phyloP scores from a whole-genome alignment of 192 early-diverging fungal genomes.

The Kappamyces sp. region DNA sequence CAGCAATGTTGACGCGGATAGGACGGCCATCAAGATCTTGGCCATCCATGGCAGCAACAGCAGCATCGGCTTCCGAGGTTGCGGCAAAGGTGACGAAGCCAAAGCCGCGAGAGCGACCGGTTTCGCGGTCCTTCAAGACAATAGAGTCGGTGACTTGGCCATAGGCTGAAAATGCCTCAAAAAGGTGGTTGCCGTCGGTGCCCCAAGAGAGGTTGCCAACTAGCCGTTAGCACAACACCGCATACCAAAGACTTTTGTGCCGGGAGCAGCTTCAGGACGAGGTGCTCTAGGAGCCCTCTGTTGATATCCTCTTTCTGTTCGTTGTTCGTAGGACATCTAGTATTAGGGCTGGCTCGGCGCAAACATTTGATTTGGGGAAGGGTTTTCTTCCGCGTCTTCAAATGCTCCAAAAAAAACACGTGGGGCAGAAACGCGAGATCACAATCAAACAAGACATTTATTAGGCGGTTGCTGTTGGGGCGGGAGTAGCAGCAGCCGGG shows the following conservation, averaged over 20 bases:
- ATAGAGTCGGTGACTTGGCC: conserved; percentile 61
- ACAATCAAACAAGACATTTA: no score
- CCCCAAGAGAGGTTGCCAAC: conserved; percentile 48
- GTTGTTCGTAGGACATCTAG: no score
- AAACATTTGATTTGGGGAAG: no score
- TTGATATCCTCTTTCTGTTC: no score
- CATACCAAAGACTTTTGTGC: conserved; percentile 8
- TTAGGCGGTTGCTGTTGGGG: conserved; percentile 2
- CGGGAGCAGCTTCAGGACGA: neutral
- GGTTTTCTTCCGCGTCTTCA: no score
- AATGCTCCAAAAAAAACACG: no score
- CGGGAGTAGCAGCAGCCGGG: conserved; percentile 5
- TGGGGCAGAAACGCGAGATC: no score
- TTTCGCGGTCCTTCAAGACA: conserved; percentile 67
- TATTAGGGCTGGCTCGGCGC: no score
- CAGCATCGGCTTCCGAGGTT: conserved; percentile 61
- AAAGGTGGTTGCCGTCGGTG: conserved; percentile 58
- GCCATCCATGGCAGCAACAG: conserved; percentile 60
- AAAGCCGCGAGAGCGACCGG: conserved; percentile 78
- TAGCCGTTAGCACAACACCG: neutral
- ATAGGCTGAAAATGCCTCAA: conserved; percentile 50
- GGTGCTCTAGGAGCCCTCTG: no score
- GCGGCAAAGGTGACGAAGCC: conserved; percentile 73
- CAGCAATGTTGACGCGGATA: conserved; percentile 74
- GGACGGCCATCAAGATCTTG: conserved; percentile 73